Evolutionary conservation across 768 basidiomycete genomes (phyloP), one percentile per base, ranked within the genome.

Genomic region (Leccinellum luteum): DNA sequence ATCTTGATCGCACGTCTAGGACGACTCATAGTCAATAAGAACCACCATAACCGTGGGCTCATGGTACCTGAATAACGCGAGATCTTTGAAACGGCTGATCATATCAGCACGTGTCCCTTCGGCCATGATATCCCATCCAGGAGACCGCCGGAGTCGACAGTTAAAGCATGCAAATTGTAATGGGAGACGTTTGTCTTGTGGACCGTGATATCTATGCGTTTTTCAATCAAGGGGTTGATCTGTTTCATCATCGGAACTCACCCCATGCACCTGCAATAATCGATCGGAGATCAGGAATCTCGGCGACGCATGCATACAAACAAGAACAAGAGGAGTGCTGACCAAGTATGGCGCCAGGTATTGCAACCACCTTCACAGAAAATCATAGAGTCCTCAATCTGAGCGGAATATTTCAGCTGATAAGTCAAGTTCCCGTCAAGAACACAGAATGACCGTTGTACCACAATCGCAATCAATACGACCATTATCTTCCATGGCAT

Each of bases 291-390:
- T 44, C 28, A 23, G 21, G 19, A 48, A 25, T 64, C 32, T 48
- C 23, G 12, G 41, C 4, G 41, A 50, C 27, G 21, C 21, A 6
- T 17, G 34, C 41, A 17, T 14, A 23, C 23, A 4, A 50, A 25
- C 10, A 47, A 31, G 19, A 23, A 21, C 10, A 47, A 31, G 19
- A 23, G 8, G 51, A 51, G 28, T 56, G 66, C 81, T 54, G 54
- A 90, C 90, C 90, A 93, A 44, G 85, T 64, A 68, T 93, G 91
- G 66, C 81, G 87, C 89, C 89, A 91, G 56, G 75, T 80, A 17
- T 76, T 76, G 70, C 91, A 92, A n/a, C 78, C 82, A 9, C 84
- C 85, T 58, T 92, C 89, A 64, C 90, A 93, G 55, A 82, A 78
- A 55, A 83, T 79, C 28, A 62, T 65, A 23, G 80, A 76, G 60